These are phyloP conservation scores for Ligustrum vulgare DNA, from an alignment of 257 asterid genomes.

Conservation along the genomic window DNA sequence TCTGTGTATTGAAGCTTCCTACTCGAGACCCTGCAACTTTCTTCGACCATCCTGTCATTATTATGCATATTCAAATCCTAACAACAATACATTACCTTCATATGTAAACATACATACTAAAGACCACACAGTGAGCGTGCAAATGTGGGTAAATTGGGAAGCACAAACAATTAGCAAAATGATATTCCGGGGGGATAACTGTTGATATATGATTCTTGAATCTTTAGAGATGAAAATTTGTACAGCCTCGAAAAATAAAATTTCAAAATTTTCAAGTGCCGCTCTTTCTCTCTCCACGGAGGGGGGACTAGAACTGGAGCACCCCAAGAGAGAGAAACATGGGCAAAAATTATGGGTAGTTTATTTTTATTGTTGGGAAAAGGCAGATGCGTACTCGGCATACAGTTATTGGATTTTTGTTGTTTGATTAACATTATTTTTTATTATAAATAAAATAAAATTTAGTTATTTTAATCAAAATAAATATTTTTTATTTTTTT, in stretches of 20 bases:
- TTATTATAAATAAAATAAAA: too few species aligned
- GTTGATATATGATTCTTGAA: not conserved
- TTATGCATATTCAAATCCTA: conserved; percentile 44
- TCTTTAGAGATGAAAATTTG: not conserved
- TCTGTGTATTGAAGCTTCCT: conserved; percentile 28
- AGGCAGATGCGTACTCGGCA: conserved; percentile 31
- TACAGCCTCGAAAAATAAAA: conserved; percentile 22
- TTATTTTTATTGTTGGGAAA: not conserved
- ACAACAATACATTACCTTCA: conserved; percentile 2
- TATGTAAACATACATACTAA: not conserved
- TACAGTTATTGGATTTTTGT: too few species aligned
- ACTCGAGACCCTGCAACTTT: conserved; percentile 46
- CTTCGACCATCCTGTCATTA: conserved; percentile 69
- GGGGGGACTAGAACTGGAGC: conserved; percentile 8
- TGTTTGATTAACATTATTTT: too few species aligned
- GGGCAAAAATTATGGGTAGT: conserved; percentile 25
- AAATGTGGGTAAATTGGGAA: conserved; percentile 22
- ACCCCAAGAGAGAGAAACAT: not conserved
- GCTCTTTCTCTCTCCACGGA: conserved; percentile 39
- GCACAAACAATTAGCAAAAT: not conserved
- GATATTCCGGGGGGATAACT: conserved; percentile 27
- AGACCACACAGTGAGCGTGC: conserved; percentile 24
- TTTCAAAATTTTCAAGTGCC: conserved; percentile 35
- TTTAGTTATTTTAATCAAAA: too few species aligned
- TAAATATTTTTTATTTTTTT: too few species aligned